Percentiles rank a stretch among this genome's conserved stretches.
Evolutionary conservation across 768 basidiomycete species (phyloP).

Genomic region (Leucocoprinus birnbaumii): DNA sequence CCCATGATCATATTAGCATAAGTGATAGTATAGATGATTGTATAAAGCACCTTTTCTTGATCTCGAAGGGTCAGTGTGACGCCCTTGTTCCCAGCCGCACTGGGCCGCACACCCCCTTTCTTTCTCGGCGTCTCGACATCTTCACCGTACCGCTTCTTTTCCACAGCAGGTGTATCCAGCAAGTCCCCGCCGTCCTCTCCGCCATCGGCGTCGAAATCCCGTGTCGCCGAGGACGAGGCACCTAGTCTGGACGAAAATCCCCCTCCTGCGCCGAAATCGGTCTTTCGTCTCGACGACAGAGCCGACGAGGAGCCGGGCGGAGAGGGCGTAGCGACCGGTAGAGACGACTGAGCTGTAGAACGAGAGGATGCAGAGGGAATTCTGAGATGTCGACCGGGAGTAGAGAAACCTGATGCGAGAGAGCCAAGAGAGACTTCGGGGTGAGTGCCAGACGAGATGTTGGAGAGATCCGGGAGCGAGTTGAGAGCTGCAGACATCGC

Average conservation of each 20-base stretch:
- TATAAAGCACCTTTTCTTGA: slow-evolving; percentile 82
- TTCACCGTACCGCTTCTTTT: slow-evolving; percentile 34
- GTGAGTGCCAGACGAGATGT: slow-evolving; percentile 24
- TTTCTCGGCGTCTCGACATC: slow-evolving; percentile 1
- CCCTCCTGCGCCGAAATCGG: slow-evolving; percentile 27
- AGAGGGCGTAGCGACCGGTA: slow-evolving; percentile 47
- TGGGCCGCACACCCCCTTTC: slow-evolving; percentile 28
- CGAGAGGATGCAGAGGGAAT: slow-evolving; percentile 49
- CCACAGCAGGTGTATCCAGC: slow-evolving; percentile 51
- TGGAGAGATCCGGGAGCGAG: neutral
- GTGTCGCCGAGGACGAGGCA: slow-evolving; percentile 20
- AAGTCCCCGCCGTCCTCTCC: slow-evolving; percentile 39
- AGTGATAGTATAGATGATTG: neutral
- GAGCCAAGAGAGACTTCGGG: slow-evolving; percentile 65
- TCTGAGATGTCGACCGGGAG: slow-evolving; percentile 41
- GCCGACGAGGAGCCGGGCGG: slow-evolving; percentile 30
- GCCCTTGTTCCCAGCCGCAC: slow-evolving; percentile 37
- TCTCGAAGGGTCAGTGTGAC: slow-evolving; percentile 80
- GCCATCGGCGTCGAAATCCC: slow-evolving; percentile 14
- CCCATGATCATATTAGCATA: neutral
- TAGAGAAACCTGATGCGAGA: slow-evolving; percentile 49
- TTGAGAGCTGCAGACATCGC: slow-evolving; percentile 9
- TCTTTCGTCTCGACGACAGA: slow-evolving; percentile 33
- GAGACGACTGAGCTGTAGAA: slow-evolving; percentile 51
- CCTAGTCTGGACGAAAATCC: slow-evolving; percentile 37